Evolutionary conservation across 2,329 filamentous ascomycete genomes (phyloP).

Genomic region (Calonectria hongkongensis): DNA sequence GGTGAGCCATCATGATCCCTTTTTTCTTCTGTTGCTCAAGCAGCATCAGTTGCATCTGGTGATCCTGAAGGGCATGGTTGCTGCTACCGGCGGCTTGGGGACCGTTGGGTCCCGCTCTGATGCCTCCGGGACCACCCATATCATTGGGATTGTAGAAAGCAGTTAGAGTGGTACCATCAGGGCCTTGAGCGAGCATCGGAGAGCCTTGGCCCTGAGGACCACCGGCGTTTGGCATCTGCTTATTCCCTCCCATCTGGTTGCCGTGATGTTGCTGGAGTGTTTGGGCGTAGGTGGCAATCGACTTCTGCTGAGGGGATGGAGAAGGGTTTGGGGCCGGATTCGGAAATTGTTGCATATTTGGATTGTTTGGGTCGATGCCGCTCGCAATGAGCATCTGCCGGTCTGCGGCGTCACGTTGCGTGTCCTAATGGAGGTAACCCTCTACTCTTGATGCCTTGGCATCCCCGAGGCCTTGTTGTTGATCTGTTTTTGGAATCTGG

Average conservation of each 20-base stretch:
- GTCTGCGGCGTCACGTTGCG: too few species aligned
- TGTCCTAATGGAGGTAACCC: too few species aligned
- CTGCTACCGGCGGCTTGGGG: constrained; percentile 66
- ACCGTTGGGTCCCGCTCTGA: constrained; percentile 73
- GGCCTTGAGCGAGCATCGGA: constrained; percentile 85
- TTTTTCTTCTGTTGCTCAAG: constrained; percentile 92
- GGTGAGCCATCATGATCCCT: constrained; percentile 86
- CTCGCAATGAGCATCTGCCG: constrained; percentile 79
- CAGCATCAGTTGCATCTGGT: constrained; percentile 91
- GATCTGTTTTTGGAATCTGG: too few species aligned
- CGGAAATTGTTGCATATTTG: constrained; percentile 86
- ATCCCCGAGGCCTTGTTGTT: too few species aligned
- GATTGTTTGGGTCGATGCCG: constrained; percentile 83
- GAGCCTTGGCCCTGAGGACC: constrained; percentile 86
- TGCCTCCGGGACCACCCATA: constrained; percentile 73
- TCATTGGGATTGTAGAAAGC: constrained; percentile 79
- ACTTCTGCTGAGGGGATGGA: constrained; percentile 83
- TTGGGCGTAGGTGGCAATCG: constrained; percentile 90
- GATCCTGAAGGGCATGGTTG: constrained; percentile 88
- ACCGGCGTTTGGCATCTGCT: constrained; percentile 83
- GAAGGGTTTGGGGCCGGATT: constrained; percentile 72
- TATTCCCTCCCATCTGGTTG: constrained; percentile 83
- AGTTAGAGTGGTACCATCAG: constrained; percentile 75
- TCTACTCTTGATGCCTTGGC: too few species aligned
- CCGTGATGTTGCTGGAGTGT: constrained; percentile 89